Evolutionary conservation across 768 basidiomycete genomes (phyloP).

Genomic region (Leccinum aurantiacum): DNA sequence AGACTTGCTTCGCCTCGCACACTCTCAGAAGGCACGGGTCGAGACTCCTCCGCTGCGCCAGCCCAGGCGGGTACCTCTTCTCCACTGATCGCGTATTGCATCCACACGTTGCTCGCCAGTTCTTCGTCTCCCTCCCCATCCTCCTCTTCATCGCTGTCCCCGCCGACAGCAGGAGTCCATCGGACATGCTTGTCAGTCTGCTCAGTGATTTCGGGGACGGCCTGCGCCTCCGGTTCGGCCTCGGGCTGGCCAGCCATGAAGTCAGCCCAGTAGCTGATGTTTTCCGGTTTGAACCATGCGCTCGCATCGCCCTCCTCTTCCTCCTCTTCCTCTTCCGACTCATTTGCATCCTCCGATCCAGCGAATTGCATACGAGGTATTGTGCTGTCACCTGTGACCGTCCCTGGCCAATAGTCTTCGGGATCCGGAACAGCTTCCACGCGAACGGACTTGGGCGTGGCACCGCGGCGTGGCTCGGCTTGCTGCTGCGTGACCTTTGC

Average conservation of each 20-base stretch:
- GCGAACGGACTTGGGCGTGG: conserved; percentile 13
- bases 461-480: conserved; percentile 8
- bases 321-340: conserved; percentile 22
- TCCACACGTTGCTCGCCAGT: conserved; percentile 27
- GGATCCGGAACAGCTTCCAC: conserved; percentile 17
- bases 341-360: conserved; percentile 10
- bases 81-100: conserved; percentile 33
- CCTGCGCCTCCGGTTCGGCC: conserved; percentile 8
- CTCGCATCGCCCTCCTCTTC: conserved; percentile 24
- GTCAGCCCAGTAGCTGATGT: conserved; percentile 31
- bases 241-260: conserved; percentile 23
- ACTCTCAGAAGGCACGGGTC: conserved; percentile 1
- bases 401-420: conserved; percentile 11
- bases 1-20: conserved; percentile 8
- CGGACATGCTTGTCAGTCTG: conserved; percentile 20
- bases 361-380: conserved; percentile 12
- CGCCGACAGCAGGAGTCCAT: conserved; percentile 25
- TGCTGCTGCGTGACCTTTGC: conserved; percentile 16
- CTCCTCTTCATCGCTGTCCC: conserved; percentile 29
- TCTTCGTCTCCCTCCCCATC: conserved; percentile 19
- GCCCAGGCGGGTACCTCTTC: conserved; percentile 19
- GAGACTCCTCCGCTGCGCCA: conserved; percentile 5
- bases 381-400: neutral
- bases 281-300: conserved; percentile 27
- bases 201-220: conserved; percentile 4